Percentiles rank a stretch among this genome's conserved stretches.
Conservation (phyloP, 192 early-diverging fungal species). For the Coemansia sp. region DNA sequence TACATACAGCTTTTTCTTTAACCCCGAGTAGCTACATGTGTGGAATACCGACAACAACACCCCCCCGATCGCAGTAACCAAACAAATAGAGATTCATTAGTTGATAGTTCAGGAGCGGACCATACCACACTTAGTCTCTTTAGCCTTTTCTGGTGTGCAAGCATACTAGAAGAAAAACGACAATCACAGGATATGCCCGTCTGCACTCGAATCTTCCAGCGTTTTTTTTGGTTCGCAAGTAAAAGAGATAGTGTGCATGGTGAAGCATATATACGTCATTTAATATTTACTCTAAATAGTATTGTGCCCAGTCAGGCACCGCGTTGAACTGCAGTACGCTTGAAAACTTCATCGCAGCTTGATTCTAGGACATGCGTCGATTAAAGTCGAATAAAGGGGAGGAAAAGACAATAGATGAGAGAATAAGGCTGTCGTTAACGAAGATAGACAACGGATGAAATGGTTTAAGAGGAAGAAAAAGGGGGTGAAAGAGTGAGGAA, state of each 20-base stretch:
- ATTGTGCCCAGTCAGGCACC: conserved; percentile 81
- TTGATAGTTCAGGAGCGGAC: not conserved
- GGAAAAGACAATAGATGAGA: not conserved
- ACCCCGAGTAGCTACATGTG: conserved; percentile 58
- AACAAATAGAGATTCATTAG: not conserved
- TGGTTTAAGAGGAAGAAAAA: not conserved
- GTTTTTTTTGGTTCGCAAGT: not conserved
- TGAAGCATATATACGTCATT: not conserved
- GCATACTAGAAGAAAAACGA: not conserved
- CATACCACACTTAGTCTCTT: too few relatives aligned
- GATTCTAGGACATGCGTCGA: not conserved
- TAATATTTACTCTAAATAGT: conserved; percentile 67
- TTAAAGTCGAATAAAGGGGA: not conserved
- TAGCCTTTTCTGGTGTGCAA: not conserved
- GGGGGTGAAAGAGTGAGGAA: not conserved
- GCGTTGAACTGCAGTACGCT: conserved; percentile 90
- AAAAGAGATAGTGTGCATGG: not conserved
- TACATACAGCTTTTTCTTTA: conserved; percentile 77
- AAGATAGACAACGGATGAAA: not conserved
- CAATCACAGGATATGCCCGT: not conserved
- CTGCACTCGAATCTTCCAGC: too few relatives aligned
- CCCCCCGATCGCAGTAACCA: not conserved
- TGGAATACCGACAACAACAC: too few relatives aligned
- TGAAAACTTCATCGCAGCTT: conserved; percentile 84
- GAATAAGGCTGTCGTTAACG: not conserved